Conservation (phyloP, 2,329 filamentous ascomycete genomes). For the Phaeophleospora eucalypticola region DNA sequence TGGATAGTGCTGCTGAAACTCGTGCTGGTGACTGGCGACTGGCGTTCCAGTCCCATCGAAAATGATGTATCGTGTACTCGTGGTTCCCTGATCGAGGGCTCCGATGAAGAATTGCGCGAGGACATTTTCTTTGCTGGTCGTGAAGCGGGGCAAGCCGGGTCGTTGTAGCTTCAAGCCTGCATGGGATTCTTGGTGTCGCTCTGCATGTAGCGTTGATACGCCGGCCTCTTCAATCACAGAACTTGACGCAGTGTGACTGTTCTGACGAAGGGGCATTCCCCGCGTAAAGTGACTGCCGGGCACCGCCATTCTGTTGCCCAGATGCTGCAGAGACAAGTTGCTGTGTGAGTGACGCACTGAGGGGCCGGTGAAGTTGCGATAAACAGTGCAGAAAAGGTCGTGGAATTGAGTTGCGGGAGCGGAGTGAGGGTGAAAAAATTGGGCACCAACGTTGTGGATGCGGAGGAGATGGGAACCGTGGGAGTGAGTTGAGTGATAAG, state of each 20-base stretch:
- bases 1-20: constrained; percentile 80
- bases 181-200: constrained; percentile 5
- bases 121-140: constrained; percentile 33
- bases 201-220: constrained; percentile 8
- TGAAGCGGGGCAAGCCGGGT: constrained; percentile 30
- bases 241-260: background rate
- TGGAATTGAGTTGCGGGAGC: background rate
- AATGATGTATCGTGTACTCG: constrained; percentile 83
- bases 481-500: background rate
- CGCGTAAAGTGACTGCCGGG: background rate
- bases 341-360: too few relatives aligned
- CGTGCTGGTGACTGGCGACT: constrained; percentile 77
- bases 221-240: constrained; percentile 14
- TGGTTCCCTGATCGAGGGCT: constrained; percentile 87
- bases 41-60: constrained; percentile 76
- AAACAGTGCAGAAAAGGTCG: background rate
- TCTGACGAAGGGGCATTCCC: background rate
- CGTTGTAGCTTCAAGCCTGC: constrained; percentile 13
- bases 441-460: background rate
- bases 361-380: background rate
- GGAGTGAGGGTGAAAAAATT: background rate
- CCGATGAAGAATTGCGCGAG: constrained; percentile 63
- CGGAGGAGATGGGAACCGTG: background rate
- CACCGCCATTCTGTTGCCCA: background rate
- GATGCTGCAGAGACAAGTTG: too few relatives aligned